Evolutionary conservation across 495 filamentous ascomycete species (phyloP).

Genomic region (Penicillium tannophilum): DNA sequence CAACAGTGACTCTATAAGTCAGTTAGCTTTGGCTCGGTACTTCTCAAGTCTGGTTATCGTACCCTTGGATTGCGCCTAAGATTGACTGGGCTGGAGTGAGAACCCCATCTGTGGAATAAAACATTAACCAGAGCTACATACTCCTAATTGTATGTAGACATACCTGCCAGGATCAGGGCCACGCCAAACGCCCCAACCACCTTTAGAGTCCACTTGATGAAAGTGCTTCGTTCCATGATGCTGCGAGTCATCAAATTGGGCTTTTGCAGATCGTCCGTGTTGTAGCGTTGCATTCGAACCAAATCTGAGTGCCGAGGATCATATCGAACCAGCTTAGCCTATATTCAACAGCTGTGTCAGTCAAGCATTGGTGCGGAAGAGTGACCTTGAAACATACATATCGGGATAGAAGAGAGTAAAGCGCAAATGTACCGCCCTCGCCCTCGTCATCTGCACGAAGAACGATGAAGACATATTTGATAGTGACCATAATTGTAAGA

Average conservation of each 20-base stretch:
- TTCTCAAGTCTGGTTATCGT: background rate
- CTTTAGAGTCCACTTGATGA: slow-evolving; percentile 57
- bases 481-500: slow-evolving; percentile 68
- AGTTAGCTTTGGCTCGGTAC: background rate
- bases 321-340: slow-evolving; percentile 31
- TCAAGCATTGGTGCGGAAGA: background rate
- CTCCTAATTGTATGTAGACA: slow-evolving; percentile 31
- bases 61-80: slow-evolving; percentile 1
- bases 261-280: slow-evolving; percentile 52
- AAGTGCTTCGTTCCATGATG: slow-evolving; percentile 56
- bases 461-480: slow-evolving; percentile 73
- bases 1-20: slow-evolving; percentile 42
- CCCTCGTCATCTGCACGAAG: slow-evolving; percentile 72
- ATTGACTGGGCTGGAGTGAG: background rate
- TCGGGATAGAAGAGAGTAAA: slow-evolving; percentile 67
- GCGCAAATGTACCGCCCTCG: slow-evolving; percentile 73
- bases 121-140: background rate
- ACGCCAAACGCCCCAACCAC: slow-evolving; percentile 68
- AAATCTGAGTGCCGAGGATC: slow-evolving; percentile 19
- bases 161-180: slow-evolving; percentile 67
- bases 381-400: slow-evolving; percentile 51
- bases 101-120: background rate
- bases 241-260: slow-evolving; percentile 54
- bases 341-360: background rate
- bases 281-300: slow-evolving; percentile 59